phyloP scores from a whole-genome alignment of 2,329 filamentous ascomycete genomes.

The Nectriaceae sp. region DNA sequence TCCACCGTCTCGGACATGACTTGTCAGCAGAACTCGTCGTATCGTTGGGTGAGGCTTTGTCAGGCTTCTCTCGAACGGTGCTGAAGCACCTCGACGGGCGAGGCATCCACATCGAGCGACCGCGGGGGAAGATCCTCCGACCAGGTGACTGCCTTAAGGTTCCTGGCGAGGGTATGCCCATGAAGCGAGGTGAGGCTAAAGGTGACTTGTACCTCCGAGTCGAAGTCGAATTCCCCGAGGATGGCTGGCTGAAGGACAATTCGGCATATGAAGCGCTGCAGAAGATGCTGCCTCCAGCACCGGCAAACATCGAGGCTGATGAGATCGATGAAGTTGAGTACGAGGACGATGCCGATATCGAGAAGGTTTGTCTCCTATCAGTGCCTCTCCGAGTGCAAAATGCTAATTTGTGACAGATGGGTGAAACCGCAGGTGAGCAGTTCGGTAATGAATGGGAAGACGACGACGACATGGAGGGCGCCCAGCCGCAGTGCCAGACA shows the following conservation, averaged over 20 bases:
- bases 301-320: constrained; percentile 65
- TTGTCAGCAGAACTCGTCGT: constrained; percentile 80
- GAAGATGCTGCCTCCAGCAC: constrained; percentile 72
- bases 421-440: constrained; percentile 68
- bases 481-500: constrained; percentile 69
- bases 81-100: constrained; percentile 91
- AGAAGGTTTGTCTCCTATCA: constrained; percentile 58
- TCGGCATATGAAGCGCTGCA: constrained; percentile 68
- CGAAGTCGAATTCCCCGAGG: constrained; percentile 84
- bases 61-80: constrained; percentile 87
- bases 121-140: constrained; percentile 78
- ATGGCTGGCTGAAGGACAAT: constrained; percentile 79
- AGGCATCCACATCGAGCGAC: constrained; percentile 79
- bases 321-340: constrained; percentile 87
- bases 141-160: constrained; percentile 87
- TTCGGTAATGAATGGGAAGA: constrained; percentile 70
- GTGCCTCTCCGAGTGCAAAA: not conserved
- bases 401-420: constrained; percentile 54
- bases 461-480: constrained; percentile 69
- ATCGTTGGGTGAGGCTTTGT: constrained; percentile 79
- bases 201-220: constrained; percentile 88
- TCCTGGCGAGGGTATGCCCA: constrained; percentile 88
- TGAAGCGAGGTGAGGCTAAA: constrained; percentile 79
- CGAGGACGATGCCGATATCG: constrained; percentile 79
- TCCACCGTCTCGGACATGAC: constrained; percentile 82